Conservation (phyloP, 2,329 filamentous ascomycete genomes). For the Verticillium albo-atrum region DNA sequence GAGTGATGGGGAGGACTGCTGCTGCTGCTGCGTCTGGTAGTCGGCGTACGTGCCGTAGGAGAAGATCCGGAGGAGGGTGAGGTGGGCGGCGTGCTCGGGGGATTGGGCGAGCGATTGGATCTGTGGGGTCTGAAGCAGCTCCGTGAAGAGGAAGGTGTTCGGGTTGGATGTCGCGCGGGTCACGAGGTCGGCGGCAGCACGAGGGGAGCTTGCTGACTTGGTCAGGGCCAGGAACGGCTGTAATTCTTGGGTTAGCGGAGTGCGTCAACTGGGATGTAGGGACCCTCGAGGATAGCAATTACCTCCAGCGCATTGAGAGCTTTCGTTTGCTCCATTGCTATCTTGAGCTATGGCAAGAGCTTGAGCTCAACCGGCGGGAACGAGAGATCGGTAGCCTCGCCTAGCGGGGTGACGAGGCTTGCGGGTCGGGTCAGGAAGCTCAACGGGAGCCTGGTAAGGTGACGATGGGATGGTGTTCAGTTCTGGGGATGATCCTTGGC, state of each 20-base stretch:
- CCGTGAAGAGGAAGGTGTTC: slow-evolving; percentile 88
- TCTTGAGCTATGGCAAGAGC: slow-evolving; percentile 10
- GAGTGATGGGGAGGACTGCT: slow-evolving; percentile 35
- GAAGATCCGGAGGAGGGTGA: slow-evolving; percentile 80
- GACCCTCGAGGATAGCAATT: slow-evolving; percentile 12
- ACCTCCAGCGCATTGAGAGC: slow-evolving; percentile 62
- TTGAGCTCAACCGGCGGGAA: not conserved
- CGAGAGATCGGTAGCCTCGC: not conserved
- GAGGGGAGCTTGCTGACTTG: slow-evolving; percentile 78
- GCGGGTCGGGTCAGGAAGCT: not conserved
- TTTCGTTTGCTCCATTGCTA: slow-evolving; percentile 67
- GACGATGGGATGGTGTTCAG: not conserved
- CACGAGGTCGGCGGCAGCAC: slow-evolving; percentile 81
- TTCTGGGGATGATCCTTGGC: not conserved
- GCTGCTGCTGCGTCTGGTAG: slow-evolving; percentile 46
- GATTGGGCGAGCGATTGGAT: slow-evolving; percentile 66
- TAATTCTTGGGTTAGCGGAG: slow-evolving; percentile 21
- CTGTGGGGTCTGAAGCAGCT: slow-evolving; percentile 78
- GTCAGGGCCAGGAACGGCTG: slow-evolving; percentile 88
- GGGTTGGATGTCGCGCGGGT: slow-evolving; percentile 83
- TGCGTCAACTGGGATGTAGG: not conserved
- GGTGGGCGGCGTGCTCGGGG: slow-evolving; percentile 57
- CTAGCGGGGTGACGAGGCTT: slow-evolving; percentile 3
- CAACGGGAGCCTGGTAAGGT: not conserved
- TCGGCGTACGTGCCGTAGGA: slow-evolving; percentile 84